A percentile compares a stretch with the other conserved stretches of the same genome.
Conservation (phyloP, 352 stramenopile species). For the Pythium monospermum region DNA sequence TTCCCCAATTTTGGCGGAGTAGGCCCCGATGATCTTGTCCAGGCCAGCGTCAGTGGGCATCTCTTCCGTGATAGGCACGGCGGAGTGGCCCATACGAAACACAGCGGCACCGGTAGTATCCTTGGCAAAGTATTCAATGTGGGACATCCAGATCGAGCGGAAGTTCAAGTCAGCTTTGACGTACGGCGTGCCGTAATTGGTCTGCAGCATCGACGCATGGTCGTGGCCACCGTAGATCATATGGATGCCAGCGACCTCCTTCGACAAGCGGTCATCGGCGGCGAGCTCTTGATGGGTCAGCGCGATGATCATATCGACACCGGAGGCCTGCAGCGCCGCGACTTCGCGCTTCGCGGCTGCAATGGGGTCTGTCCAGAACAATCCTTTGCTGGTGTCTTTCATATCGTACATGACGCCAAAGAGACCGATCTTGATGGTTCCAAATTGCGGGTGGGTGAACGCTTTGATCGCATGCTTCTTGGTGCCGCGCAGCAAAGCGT, state of each 20-base stretch:
- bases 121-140: slow-evolving; percentile 20
- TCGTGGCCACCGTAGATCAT: slow-evolving; percentile 31
- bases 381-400: slow-evolving; percentile 14
- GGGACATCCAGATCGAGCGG: slow-evolving; percentile 23
- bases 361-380: slow-evolving; percentile 27
- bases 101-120: slow-evolving; percentile 2
- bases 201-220: slow-evolving; percentile 25
- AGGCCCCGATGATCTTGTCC: slow-evolving; percentile 15
- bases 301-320: slow-evolving; percentile 28
- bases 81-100: slow-evolving; percentile 20
- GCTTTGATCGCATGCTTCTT: slow-evolving; percentile 14
- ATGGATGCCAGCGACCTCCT: slow-evolving; percentile 23
- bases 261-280: slow-evolving; percentile 24
- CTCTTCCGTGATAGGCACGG: slow-evolving; percentile 11
- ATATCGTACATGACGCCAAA: slow-evolving; percentile 35
- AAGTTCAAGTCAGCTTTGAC: slow-evolving; percentile 29
- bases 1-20: slow-evolving; percentile 10
- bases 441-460: slow-evolving; percentile 12
- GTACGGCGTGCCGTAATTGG: slow-evolving; percentile 23
- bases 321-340: slow-evolving; percentile 5
- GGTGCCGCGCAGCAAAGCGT: slow-evolving; percentile 21
- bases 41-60: slow-evolving; percentile 19
- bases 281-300: slow-evolving; percentile 24
- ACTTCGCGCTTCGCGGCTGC: slow-evolving; percentile 20
- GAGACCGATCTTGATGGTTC: slow-evolving; percentile 24